These are phyloP conservation scores for Aristolochia fimbriata DNA, from an alignment of 164 flowering plant genomes.

Conservation along the genomic window DNA sequence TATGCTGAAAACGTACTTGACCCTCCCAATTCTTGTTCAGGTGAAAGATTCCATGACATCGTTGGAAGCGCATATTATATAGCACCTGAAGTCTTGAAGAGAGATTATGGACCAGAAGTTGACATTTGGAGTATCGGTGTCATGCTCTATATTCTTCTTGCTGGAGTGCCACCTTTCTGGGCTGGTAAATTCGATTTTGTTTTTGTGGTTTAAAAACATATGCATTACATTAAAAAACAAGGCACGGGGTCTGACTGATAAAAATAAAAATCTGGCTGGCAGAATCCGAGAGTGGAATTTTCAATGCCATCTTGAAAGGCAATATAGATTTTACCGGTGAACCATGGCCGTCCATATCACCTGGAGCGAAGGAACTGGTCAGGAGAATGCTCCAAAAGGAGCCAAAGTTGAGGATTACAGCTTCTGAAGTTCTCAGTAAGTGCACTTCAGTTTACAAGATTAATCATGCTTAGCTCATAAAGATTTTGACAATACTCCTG, in stretches of 20 bases:
- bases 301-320: slow-evolving; percentile 72
- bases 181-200: slow-evolving; percentile 56
- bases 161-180: slow-evolving; percentile 90
- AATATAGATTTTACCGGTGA: slow-evolving; percentile 69
- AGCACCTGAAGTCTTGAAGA: slow-evolving; percentile 82
- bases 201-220: not conserved
- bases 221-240: not conserved
- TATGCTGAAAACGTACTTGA: not conserved
- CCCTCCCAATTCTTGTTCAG: slow-evolving; percentile 18
- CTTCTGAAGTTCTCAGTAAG: slow-evolving; percentile 80
- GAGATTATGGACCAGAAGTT: slow-evolving; percentile 75
- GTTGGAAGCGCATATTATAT: slow-evolving; percentile 88
- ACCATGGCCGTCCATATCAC: slow-evolving; percentile 82
- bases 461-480: too few relatives aligned
- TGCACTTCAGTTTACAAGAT: not conserved
- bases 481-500: too few relatives aligned
- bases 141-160: slow-evolving; percentile 67
- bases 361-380: slow-evolving; percentile 79
- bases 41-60: slow-evolving; percentile 59
- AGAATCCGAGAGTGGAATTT: slow-evolving; percentile 84
- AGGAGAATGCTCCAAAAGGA: slow-evolving; percentile 74
- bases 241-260: not conserved
- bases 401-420: slow-evolving; percentile 75
- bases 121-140: slow-evolving; percentile 88
- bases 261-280: slow-evolving; percentile 8